Evolutionary conservation across 169 alveolate species (phyloP), one percentile per base, ranked within the genome.

Genomic region (Babesia ovata): DNA sequence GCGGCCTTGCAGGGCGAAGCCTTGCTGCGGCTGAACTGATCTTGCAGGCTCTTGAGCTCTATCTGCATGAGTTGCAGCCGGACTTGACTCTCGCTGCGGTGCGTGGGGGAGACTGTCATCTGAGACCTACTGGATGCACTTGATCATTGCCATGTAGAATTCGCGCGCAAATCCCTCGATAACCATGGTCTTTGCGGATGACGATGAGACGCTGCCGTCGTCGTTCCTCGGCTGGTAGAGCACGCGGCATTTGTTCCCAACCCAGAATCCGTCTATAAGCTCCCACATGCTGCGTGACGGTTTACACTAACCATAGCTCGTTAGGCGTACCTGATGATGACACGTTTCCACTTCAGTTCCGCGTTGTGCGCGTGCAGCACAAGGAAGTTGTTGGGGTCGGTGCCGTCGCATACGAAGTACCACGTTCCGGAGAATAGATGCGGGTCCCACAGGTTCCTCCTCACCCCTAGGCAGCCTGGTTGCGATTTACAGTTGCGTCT

Each of bases 371-470:
- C 63, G 49, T 73, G 62, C 29, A 81, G 74, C 45, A 74, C 85
- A 49, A 81, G 65, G 52, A 63, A 70, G 50, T 57, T 81, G 49
- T 57, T 28, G 10, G 88, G 88, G 69, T 81, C 88, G 17, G 88
- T 73, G 50, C 88, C 88, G 62, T 81, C 88, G 62, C 88, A 81
- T 4, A 61, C 53, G 70, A 74, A 72, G 70, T 60, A 81, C 70
- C 79, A 81, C 56, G 84, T 81, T 16, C 50, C 63, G 24, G 73
- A 69, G 53, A 63, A 71, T 17, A 74, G 19, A 54, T 69, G 75
- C 45, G 88, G 88, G 48, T 65, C 84, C 76, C 75, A 71, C 8
- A 81, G 60, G 57, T 49, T 72, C 19, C 88, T 48, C n/a, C 85
- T 13, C 22, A 56, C 56, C 29, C 83, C 79, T 26, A 71, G 59